These are phyloP conservation scores for Fusarium papillatum DNA, from an alignment of 2,329 filamentous ascomycete species.

Conservation along the genomic window DNA sequence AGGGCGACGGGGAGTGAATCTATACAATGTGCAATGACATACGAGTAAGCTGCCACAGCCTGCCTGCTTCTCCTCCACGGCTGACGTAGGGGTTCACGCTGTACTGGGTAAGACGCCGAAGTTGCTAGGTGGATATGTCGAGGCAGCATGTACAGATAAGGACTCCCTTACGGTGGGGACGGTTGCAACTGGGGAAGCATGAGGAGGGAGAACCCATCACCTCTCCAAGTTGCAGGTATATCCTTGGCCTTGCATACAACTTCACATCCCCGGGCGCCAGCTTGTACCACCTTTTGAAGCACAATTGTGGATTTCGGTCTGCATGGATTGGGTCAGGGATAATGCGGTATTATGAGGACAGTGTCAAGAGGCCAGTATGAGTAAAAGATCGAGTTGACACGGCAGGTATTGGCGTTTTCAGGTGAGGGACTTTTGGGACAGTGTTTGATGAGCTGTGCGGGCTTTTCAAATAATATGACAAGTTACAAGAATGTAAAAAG, in stretches of 20 bases:
- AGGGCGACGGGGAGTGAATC: not conserved
- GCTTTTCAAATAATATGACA: not conserved
- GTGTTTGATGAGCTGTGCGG: not conserved
- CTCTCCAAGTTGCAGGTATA: not conserved
- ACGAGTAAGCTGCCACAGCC: not conserved
- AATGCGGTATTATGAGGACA: not conserved
- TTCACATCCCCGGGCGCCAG: not conserved
- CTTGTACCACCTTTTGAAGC: not conserved
- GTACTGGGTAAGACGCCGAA: not conserved
- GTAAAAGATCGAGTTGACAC: not conserved
- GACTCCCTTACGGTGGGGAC: not conserved
- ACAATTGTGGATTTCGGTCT: not conserved
- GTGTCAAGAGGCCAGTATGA: not conserved
- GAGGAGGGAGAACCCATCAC: not conserved
- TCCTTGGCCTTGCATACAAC: conserved; percentile 1
- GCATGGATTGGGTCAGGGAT: conserved; percentile 3
- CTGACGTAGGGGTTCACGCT: conserved; percentile 15
- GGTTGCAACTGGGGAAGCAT: not conserved
- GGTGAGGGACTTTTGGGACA: conserved; percentile 8
- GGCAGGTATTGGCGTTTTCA: not conserved
- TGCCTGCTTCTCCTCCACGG: conserved; percentile 1
- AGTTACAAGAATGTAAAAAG: not conserved
- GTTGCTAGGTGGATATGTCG: not conserved
- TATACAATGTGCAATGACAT: not conserved
- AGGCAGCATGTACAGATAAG: conserved; percentile 7